Percentiles rank a stretch among this genome's conserved stretches.
Evolutionary conservation across 2,329 filamentous ascomycete species (phyloP).

Genomic region (Xylariomycetidae sp.): DNA sequence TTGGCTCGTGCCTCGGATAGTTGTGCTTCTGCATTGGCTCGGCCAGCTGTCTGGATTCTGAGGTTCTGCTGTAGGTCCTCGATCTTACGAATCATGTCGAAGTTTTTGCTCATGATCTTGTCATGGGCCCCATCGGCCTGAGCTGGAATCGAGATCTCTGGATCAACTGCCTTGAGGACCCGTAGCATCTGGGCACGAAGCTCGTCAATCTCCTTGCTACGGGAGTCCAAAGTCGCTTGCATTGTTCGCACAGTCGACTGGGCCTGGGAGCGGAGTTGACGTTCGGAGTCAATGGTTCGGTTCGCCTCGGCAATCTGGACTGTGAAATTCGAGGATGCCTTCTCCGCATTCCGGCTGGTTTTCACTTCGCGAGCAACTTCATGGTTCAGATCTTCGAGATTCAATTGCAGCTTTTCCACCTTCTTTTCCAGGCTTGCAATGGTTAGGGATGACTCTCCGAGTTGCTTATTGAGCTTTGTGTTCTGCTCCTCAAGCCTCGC

Average conservation of each 20-base stretch:
- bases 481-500: conserved; percentile 77
- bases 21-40: conserved; percentile 77
- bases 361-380: conserved; percentile 89
- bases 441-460: conserved; percentile 78
- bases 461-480: conserved; percentile 72
- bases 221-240: conserved; percentile 72
- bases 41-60: conserved; percentile 75
- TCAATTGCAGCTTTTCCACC: conserved; percentile 85
- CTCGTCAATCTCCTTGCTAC: conserved; percentile 76
- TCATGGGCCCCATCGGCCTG: conserved; percentile 55
- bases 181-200: conserved; percentile 75
- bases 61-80: conserved; percentile 87
- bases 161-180: conserved; percentile 83
- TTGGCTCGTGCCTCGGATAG: conserved; percentile 71
- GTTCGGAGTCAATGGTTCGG: conserved; percentile 83
- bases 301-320: conserved; percentile 86
- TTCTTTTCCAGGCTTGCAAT: conserved; percentile 87
- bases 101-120: conserved; percentile 67
- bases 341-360: conserved; percentile 83
- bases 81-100: conserved; percentile 80
- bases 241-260: conserved; percentile 80
- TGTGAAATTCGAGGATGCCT: conserved; percentile 72
- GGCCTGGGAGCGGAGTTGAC: conserved; percentile 77
- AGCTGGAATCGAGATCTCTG: conserved; percentile 61
- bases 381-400: conserved; percentile 86